Evolutionary conservation across 2,329 filamentous ascomycete genomes (phyloP).

Genomic region (Sarocladium kiliense): DNA sequence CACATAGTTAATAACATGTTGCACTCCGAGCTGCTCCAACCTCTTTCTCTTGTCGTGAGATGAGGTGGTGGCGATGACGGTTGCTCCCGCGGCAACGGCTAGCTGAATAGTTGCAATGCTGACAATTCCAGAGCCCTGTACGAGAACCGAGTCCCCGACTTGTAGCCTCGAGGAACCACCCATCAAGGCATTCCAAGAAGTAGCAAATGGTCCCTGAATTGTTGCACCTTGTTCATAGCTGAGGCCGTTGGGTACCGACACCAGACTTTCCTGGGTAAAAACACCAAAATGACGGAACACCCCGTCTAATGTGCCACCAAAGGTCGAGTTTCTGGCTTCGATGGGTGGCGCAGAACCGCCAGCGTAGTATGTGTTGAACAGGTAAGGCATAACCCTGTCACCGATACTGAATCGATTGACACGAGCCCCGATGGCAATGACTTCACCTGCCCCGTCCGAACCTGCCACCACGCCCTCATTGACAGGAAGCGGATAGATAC

Average conservation of each 20-base stretch:
- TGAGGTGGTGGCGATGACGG: no score
- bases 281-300: background rate
- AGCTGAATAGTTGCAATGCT: no score
- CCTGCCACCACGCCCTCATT: slow-evolving; percentile 40
- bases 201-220: background rate
- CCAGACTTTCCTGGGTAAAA: background rate
- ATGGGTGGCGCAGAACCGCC: slow-evolving; percentile 23
- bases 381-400: slow-evolving; percentile 48
- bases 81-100: no score
- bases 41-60: no score
- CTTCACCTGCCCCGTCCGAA: slow-evolving; percentile 50
- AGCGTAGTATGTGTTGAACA: slow-evolving; percentile 55
- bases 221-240: background rate
- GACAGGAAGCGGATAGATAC: slow-evolving; percentile 37
- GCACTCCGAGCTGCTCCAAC: no score
- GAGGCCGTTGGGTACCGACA: background rate
- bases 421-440: slow-evolving; percentile 44
- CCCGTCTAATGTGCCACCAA: background rate
- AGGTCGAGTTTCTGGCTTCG: background rate
- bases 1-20: no score
- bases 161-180: no score
- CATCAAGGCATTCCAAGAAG: background rate
- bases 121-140: no score
- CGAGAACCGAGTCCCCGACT: no score
- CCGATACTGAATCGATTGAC: slow-evolving; percentile 44